These are phyloP conservation scores for Berberis vulgaris DNA, from an alignment of 164 flowering plant genomes.

Conservation along the genomic window DNA sequence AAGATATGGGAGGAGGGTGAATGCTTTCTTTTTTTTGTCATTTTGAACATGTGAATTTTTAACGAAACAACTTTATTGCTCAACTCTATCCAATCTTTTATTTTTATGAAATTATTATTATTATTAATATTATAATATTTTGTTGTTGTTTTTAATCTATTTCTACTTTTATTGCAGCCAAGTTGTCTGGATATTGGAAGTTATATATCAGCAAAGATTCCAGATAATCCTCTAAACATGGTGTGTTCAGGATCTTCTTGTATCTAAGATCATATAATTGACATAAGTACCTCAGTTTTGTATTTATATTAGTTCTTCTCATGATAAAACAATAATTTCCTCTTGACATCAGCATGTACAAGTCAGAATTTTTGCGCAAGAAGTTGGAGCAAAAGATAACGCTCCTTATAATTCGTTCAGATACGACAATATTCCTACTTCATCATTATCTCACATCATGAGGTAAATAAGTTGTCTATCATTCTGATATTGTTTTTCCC, in stretches of 20 bases:
- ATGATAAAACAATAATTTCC: no score
- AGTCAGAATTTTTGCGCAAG: slow-evolving; percentile 47
- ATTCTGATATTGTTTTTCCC: not conserved
- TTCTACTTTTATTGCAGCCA: slow-evolving; percentile 23
- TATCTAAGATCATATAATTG: not conserved
- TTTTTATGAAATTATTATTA: not conserved
- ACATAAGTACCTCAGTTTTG: not conserved
- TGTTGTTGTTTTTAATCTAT: no score
- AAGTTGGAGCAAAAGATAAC: slow-evolving; percentile 47
- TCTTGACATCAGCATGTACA: slow-evolving; percentile 22
- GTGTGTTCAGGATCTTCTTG: slow-evolving; percentile 25
- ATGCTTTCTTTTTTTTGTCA: no score
- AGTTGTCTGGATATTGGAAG: slow-evolving; percentile 27
- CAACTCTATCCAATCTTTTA: not conserved
- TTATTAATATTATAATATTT: not conserved
- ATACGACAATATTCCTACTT: slow-evolving; percentile 33
- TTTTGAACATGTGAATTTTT: no score
- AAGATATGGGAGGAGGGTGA: no score
- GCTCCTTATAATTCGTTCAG: slow-evolving; percentile 50
- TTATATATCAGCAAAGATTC: slow-evolving; percentile 30
- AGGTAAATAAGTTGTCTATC: slow-evolving; percentile 27
- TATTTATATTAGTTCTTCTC: not conserved
- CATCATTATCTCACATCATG: slow-evolving; percentile 44
- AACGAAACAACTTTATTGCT: no score
- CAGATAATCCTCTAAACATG: slow-evolving; percentile 25